A percentile compares a stretch with the other conserved stretches of the same genome.
Evolutionary conservation across 2,329 filamentous ascomycete species (phyloP).

Genomic region (Fusarium equiseti): DNA sequence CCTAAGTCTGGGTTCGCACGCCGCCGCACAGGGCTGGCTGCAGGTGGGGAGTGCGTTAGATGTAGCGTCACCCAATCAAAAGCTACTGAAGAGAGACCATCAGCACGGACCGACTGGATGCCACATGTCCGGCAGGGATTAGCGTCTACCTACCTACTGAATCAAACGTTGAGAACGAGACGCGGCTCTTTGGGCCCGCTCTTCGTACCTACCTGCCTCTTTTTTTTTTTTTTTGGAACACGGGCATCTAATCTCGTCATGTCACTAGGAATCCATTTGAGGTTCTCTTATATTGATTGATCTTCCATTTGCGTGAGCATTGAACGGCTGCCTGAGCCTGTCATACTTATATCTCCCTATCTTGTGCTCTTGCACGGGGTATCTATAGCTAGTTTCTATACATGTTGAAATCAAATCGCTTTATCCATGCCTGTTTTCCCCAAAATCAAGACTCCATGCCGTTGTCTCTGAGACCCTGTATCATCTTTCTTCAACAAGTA

Average conservation of each 20-base stretch:
- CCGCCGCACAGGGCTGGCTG: slow-evolving; percentile 41
- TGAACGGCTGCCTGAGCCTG: slow-evolving; percentile 22
- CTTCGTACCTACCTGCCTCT: neutral
- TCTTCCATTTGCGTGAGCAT: slow-evolving; percentile 7
- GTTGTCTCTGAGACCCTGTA: slow-evolving; percentile 10
- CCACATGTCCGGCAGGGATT: slow-evolving; percentile 52
- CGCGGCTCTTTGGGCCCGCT: slow-evolving; percentile 44
- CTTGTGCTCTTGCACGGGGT: slow-evolving; percentile 40
- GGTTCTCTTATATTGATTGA: neutral
- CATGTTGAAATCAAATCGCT: slow-evolving; percentile 29
- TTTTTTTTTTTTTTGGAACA: neutral
- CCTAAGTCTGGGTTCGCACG: slow-evolving; percentile 3
- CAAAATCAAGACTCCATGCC: slow-evolving; percentile 30
- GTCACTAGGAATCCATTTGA: neutral
- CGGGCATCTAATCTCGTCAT: neutral
- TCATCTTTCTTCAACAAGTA: slow-evolving; percentile 8
- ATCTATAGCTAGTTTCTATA: slow-evolving; percentile 42
- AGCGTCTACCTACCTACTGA: neutral
- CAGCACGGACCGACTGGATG: slow-evolving; percentile 42
- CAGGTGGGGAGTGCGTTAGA: slow-evolving; percentile 5
- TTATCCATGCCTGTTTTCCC: slow-evolving; percentile 15
- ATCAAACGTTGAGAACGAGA: slow-evolving; percentile 15
- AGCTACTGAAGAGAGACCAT: neutral
- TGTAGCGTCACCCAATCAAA: slow-evolving; percentile 2
- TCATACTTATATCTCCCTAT: slow-evolving; percentile 13